These are phyloP conservation scores for Malus hybrid DNA, from an alignment of 331 rosid species.

Conservation along the genomic window DNA sequence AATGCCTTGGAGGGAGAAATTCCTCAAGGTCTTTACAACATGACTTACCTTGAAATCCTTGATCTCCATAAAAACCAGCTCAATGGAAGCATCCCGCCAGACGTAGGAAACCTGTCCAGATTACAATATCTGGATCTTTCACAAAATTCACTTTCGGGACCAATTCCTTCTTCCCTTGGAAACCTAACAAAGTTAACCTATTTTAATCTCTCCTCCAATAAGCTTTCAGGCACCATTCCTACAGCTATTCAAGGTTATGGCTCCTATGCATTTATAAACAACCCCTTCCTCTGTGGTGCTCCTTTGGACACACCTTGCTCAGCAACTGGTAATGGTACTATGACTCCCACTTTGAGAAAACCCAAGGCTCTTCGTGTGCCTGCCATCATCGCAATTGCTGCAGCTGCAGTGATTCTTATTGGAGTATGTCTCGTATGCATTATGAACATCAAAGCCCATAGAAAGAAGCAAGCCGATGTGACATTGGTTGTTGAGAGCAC, in stretches of 20 bases:
- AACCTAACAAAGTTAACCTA: slow-evolving; percentile 38
- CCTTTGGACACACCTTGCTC: slow-evolving; percentile 75
- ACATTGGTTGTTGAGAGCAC: slow-evolving; percentile 76
- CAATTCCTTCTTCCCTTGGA: slow-evolving; percentile 71
- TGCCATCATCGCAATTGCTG: slow-evolving; percentile 81
- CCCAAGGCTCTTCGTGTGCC: slow-evolving; percentile 60
- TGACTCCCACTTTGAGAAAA: slow-evolving; percentile 32
- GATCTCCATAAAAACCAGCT: slow-evolving; percentile 67
- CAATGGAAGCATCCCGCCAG: slow-evolving; percentile 69
- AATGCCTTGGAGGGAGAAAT: slow-evolving; percentile 72
- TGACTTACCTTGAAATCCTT: slow-evolving; percentile 63
- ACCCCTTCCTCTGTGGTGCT: slow-evolving; percentile 80
- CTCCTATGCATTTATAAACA: slow-evolving; percentile 57
- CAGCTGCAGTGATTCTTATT: slow-evolving; percentile 73
- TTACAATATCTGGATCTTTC: slow-evolving; percentile 66
- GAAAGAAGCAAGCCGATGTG: slow-evolving; percentile 42
- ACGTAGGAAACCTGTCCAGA: slow-evolving; percentile 60
- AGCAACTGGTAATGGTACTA: slow-evolving; percentile 26
- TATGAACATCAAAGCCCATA: slow-evolving; percentile 64
- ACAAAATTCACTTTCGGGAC: slow-evolving; percentile 59
- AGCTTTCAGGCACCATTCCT: slow-evolving; percentile 79
- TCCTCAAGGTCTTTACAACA: slow-evolving; percentile 60
- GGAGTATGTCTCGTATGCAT: slow-evolving; percentile 85
- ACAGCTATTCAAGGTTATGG: slow-evolving; percentile 51
- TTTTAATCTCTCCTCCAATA: slow-evolving; percentile 75